Evolutionary conservation across 1,284 basidiomycete genomes (phyloP), one percentile per base, ranked within the genome.

Genomic region (Rhodotorula sp.): DNA sequence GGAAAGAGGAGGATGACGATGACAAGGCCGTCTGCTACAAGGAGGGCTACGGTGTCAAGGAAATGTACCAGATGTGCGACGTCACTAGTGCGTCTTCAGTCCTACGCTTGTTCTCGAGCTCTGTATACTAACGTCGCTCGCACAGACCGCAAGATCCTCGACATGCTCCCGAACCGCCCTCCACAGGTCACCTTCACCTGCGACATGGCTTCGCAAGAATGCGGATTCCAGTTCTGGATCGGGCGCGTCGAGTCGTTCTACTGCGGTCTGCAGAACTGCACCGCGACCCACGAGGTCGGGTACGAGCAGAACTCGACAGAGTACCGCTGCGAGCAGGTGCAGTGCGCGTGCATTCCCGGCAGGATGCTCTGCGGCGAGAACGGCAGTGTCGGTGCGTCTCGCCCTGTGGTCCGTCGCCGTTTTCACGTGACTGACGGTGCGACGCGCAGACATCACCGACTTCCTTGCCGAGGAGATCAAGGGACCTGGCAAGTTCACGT

Each of bases 201-300:
- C 82, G 87, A 81, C 62, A 80, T 81, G 0, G 73, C 77, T 0
- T 83, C 84, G 16, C 82, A 82, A n/a, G 86, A 87, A 2, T 97
- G 94, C 80, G 87, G 88, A 54, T 97, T 97, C 85, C 93, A 98
- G 82, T 99, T 99, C 84, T 99, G 95, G 95, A 93, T 94, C 12
- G 93, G 91, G 13, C 86, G 90, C 76, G 86, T 92, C 67, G 95
- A 99, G 80, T 95, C 92, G 1, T 98, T 99, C 83, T 98, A 97
- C 82, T 99, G 96, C 82, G 88, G 88, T 19, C 85, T 99, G 55
- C 85, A 90, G 54, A 79, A 82, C 9, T 95, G 92, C 80, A 79
- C 78, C 8, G 88, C 88, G 5, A 74, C 74, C 5, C 74, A 81
- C 54, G 71, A 79, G 46, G 81, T 83, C 3, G 88, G 86, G 4